phyloP scores from a whole-genome alignment of 495 filamentous ascomycete genomes.

The Penicillium lagena region DNA sequence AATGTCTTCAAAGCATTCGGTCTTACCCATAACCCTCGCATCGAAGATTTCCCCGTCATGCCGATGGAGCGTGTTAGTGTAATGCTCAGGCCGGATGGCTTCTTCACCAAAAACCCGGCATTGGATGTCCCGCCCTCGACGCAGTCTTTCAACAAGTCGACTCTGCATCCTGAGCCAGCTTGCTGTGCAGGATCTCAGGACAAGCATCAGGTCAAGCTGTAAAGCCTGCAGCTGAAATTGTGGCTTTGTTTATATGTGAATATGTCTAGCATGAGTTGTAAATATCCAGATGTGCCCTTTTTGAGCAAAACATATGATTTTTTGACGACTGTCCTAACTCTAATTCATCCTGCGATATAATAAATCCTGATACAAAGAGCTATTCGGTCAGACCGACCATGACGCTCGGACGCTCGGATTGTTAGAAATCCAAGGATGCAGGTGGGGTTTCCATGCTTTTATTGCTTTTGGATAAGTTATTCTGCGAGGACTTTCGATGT shows the following conservation, averaged over 20 bases:
- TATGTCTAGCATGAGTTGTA: no score
- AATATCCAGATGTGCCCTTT: no score
- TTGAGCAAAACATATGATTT: no score
- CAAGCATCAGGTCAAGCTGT: conserved; percentile 27
- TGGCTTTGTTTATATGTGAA: not conserved
- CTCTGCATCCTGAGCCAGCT: conserved; percentile 27
- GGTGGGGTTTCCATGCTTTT: no score
- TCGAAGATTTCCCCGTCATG: conserved; percentile 68
- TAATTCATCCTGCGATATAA: no score
- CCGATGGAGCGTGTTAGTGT: conserved; percentile 36
- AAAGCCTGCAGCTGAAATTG: not conserved
- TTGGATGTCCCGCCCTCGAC: conserved; percentile 53
- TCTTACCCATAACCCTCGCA: conserved; percentile 52
- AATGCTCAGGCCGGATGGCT: conserved; percentile 66
- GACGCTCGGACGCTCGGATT: no score
- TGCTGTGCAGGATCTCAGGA: conserved; percentile 24
- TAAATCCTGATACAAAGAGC: no score
- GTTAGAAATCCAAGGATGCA: no score
- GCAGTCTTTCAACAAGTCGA: conserved; percentile 34
- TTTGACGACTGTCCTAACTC: no score
- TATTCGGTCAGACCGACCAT: no score
- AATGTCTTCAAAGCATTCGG: conserved; percentile 40
- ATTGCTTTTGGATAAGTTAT: no score
- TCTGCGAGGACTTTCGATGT: no score
- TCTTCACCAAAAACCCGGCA: conserved; percentile 71